phyloP scores from a whole-genome alignment of 2,329 filamentous ascomycete species.

The Podosphaera aphanis region DNA sequence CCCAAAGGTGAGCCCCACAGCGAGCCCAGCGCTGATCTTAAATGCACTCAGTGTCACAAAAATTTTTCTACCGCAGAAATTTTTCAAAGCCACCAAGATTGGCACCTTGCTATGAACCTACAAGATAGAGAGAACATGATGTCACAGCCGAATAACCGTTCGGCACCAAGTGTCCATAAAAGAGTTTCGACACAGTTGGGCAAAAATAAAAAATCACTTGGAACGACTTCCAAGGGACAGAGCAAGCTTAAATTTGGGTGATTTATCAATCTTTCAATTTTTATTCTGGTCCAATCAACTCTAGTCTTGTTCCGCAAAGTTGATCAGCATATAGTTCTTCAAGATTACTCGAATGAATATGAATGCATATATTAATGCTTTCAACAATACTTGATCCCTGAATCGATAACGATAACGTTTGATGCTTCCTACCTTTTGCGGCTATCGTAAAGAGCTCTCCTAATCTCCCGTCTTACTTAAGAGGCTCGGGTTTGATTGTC shows the following conservation, averaged over 20 bases:
- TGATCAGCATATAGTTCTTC: no score
- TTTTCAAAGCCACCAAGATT: conserved; percentile 62
- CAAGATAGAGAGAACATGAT: conserved; percentile 25
- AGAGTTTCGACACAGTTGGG: conserved; percentile 12
- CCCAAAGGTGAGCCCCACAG: conserved; percentile 9
- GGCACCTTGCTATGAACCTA: conserved; percentile 80
- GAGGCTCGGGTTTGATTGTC: no score
- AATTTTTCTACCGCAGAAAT: conserved; percentile 32
- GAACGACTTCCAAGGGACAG: conserved; percentile 29
- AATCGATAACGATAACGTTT: no score
- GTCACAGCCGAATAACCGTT: conserved; percentile 3
- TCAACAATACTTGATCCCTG: no score
- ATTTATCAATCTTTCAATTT: not conserved
- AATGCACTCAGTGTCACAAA: conserved; percentile 43
- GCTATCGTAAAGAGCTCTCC: no score
- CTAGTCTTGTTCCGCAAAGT: no score
- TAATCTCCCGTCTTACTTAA: no score
- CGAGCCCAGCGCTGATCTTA: conserved; percentile 18
- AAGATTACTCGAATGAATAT: no score
- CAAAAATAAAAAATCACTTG: conserved; percentile 11
- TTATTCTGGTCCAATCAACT: no score
- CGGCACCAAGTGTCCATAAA: conserved; percentile 9
- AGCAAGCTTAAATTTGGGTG: conserved; percentile 18
- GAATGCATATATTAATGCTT: no score
- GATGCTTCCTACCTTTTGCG: no score